Evolutionary conservation across 108 stramenopile genomes (phyloP).

Genomic region (Bacterosira constricta): DNA sequence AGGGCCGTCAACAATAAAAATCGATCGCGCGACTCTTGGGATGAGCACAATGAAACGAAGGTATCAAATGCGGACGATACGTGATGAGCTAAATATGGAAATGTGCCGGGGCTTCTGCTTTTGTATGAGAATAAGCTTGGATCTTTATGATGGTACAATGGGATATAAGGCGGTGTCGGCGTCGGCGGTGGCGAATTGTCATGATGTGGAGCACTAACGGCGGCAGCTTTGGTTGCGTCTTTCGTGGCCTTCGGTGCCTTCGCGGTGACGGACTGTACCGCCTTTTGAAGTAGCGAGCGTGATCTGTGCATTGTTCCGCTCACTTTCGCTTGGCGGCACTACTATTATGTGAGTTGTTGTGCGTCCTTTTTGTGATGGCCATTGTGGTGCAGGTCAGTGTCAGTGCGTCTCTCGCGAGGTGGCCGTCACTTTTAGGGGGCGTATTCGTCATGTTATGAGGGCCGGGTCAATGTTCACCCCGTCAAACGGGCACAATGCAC

Average conservation of each 20-base stretch:
- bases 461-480: too few species aligned
- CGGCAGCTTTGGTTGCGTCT: background rate
- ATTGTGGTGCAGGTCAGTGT: too few species aligned
- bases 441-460: too few species aligned
- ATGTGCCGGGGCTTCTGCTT: conserved; percentile 8
- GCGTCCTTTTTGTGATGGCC: too few species aligned
- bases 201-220: too few species aligned
- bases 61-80: conserved; percentile 27
- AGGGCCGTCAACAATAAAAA: conserved; percentile 22
- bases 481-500: too few species aligned
- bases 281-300: background rate
- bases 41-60: conserved; percentile 11
- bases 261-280: background rate
- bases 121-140: conserved; percentile 20
- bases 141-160: conserved; percentile 42
- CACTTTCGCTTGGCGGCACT: too few species aligned
- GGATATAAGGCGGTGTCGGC: conserved; percentile 12
- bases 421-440: too few species aligned
- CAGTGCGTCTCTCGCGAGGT: too few species aligned
- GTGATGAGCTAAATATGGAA: conserved; percentile 35
- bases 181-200: background rate
- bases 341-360: too few species aligned
- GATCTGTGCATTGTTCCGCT: too few species aligned
- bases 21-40: conserved; percentile 39
- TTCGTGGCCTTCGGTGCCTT: background rate